phyloP scores from a whole-genome alignment of 495 filamentous ascomycete species.

The Daldinia caldariorum region DNA sequence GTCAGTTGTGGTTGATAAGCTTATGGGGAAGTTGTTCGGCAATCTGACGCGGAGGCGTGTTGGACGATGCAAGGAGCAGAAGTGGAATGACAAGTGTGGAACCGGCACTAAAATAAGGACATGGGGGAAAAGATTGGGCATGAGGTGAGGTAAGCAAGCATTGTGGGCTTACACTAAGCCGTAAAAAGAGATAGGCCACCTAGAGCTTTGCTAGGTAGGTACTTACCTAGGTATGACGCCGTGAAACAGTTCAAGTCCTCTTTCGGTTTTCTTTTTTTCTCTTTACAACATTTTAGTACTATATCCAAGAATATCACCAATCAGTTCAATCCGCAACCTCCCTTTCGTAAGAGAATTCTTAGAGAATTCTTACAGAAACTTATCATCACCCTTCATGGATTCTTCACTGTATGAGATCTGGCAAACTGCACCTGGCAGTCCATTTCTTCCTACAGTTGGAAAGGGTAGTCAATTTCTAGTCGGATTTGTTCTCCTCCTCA shows the following conservation, averaged over 20 bases:
- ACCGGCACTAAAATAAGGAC: neutral
- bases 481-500: constrained; percentile 78
- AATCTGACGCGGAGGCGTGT: constrained; percentile 13
- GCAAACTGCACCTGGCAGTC: constrained; percentile 85
- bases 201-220: constrained; percentile 20
- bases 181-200: constrained; percentile 34
- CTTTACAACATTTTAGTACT: neutral
- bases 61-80: neutral
- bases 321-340: constrained; percentile 1
- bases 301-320: neutral
- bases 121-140: neutral
- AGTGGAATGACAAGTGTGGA: constrained; percentile 5
- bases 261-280: neutral
- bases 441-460: constrained; percentile 80
- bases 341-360: constrained; percentile 4
- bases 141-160: neutral
- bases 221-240: constrained; percentile 25
- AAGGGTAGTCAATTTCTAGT: constrained; percentile 87
- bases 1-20: constrained; percentile 14
- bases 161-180: constrained; percentile 13
- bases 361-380: neutral
- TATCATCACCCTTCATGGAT: constrained; percentile 59
- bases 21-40: constrained; percentile 11
- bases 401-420: constrained; percentile 85
- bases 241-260: constrained; percentile 1